These are phyloP conservation scores for Cystobasidium tubakii DNA, from an alignment of 768 basidiomycete species.

Conservation along the genomic window DNA sequence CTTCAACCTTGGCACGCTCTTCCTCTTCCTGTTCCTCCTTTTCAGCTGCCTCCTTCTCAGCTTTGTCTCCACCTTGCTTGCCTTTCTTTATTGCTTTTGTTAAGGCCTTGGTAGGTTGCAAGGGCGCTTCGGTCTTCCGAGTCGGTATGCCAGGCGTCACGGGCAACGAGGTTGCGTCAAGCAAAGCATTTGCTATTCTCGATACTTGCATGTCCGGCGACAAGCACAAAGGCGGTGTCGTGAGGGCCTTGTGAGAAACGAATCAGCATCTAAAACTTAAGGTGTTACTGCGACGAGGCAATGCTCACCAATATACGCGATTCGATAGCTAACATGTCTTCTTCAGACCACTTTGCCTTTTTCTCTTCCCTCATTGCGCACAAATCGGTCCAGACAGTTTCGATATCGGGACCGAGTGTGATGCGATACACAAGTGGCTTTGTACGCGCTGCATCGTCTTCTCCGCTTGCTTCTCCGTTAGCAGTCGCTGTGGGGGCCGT, in stretches of 20 bases:
- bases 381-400: conserved; percentile 47
- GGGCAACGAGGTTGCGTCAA: conserved; percentile 49
- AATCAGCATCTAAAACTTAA: neutral
- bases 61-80: neutral
- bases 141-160: neutral
- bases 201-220: conserved; percentile 39
- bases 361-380: conserved; percentile 41
- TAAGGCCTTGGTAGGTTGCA: neutral
- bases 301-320: conserved; percentile 48
- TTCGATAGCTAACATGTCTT: conserved; percentile 28
- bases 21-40: conserved; percentile 13
- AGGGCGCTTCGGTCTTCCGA: neutral
- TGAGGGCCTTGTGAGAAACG: conserved; percentile 35
- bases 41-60: neutral
- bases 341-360: neutral
- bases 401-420: conserved; percentile 48
- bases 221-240: conserved; percentile 39
- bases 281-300: too few relatives aligned
- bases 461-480: neutral
- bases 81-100: neutral
- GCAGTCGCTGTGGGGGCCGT: neutral
- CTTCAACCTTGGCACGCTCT: conserved; percentile 3
- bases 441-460: conserved; percentile 21
- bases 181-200: conserved; percentile 50
- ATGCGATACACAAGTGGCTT: conserved; percentile 43